Evolutionary conservation across 139 green algal genomes (phyloP).

Genomic region (Pseudopediastrum boryanum): DNA sequence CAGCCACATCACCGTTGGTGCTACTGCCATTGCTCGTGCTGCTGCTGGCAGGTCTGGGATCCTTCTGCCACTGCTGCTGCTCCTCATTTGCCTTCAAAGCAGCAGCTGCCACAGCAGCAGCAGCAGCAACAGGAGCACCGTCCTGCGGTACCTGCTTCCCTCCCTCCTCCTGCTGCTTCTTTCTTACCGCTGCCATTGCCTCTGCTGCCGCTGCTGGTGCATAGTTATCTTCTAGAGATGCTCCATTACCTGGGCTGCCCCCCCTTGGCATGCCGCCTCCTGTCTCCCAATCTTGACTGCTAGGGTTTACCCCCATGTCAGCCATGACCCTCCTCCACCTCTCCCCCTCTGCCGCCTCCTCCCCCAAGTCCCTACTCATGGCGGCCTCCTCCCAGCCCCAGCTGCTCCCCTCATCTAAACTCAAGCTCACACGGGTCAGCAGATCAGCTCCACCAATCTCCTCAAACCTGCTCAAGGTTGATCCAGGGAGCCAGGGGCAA

Average conservation of each 20-base stretch:
- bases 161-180: not conserved
- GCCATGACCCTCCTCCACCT: not conserved
- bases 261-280: too few species aligned
- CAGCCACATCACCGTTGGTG: not conserved
- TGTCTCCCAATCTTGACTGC: too few species aligned
- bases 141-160: not conserved
- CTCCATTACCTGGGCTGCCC: too few species aligned
- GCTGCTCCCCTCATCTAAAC: slow-evolving; percentile 21
- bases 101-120: not conserved
- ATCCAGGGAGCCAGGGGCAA: too few species aligned
- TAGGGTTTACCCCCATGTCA: not conserved
- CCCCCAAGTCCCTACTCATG: not conserved
- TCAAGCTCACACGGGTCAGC: slow-evolving; percentile 35
- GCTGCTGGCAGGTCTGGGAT: slow-evolving; percentile 2
- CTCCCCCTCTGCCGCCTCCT: too few species aligned
- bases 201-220: not conserved
- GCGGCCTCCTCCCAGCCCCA: not conserved
- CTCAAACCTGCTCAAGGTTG: too few species aligned
- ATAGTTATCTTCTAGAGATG: too few species aligned
- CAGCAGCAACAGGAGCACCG: too few species aligned
- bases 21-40: not conserved
- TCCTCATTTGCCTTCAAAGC: not conserved
- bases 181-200: not conserved
- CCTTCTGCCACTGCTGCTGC: not conserved
- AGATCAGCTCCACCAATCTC: slow-evolving; percentile 6